Percentiles rank a stretch among this genome's conserved stretches.
Conservation (phyloP, 192 early-diverging fungal genomes). For the Allomyces macrogynus region DNA sequence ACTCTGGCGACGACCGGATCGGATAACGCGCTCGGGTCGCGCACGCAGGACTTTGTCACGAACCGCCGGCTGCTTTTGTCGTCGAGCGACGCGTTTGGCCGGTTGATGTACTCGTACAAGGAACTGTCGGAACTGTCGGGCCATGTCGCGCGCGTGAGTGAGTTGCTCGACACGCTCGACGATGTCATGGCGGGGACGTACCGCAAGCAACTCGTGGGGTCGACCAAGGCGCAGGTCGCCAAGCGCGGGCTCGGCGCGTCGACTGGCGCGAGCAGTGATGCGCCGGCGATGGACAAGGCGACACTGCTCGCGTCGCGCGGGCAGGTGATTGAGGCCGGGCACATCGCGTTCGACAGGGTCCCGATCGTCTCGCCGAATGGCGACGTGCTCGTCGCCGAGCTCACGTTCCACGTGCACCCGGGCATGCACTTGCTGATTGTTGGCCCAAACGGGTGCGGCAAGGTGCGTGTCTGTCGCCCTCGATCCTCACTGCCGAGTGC, state of each 20-base stretch:
- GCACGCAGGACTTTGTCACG: conserved; percentile 44
- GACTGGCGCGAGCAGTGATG: conserved; percentile 11
- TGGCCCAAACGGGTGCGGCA: conserved; percentile 89
- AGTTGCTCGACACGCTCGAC: conserved; percentile 70
- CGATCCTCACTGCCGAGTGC: background rate
- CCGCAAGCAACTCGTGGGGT: conserved; percentile 41
- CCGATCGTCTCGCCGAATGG: conserved; percentile 91
- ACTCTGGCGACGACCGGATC: background rate
- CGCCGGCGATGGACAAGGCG: conserved; percentile 23
- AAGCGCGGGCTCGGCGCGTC: conserved; percentile 14
- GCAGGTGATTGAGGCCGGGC: conserved; percentile 42
- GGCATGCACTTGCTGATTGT: conserved; percentile 83
- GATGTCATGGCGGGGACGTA: conserved; percentile 66
- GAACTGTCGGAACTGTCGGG: conserved; percentile 89
- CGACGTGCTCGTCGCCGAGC: conserved; percentile 66
- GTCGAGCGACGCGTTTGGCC: conserved; percentile 57
- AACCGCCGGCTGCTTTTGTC: conserved; percentile 55
- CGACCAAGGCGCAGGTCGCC: conserved; percentile 6
- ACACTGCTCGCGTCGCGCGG: conserved; percentile 41
- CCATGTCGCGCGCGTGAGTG: conserved; percentile 65
- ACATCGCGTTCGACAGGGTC: conserved; percentile 72
- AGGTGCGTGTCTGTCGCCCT: conserved; percentile 10
- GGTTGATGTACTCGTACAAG: conserved; percentile 84
- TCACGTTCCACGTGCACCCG: conserved; percentile 72
- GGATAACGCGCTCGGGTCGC: conserved; percentile 10